Percentiles rank a stretch among this genome's conserved stretches.
Evolutionary conservation across 768 basidiomycete genomes (phyloP).

Genomic region (Termitomyces sp.): DNA sequence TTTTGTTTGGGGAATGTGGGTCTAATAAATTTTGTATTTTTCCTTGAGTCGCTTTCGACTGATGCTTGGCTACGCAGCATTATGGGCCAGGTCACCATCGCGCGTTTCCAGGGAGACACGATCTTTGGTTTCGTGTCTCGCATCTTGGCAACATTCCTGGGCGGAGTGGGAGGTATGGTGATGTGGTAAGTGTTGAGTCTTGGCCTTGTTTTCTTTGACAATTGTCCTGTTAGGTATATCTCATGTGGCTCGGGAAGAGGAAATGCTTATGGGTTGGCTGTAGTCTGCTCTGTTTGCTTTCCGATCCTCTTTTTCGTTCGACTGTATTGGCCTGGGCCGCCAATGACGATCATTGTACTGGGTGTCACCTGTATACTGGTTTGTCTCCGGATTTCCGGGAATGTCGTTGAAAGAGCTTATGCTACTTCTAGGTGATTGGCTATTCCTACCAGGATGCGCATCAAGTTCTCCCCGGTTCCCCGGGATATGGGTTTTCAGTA

Average conservation of each 20-base stretch:
- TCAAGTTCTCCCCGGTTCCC: constrained; percentile 39
- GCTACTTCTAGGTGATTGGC: constrained; percentile 50
- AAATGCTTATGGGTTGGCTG: constrained; percentile 67
- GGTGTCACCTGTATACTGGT: constrained; percentile 62
- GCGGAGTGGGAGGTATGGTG: constrained; percentile 54
- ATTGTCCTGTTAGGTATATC: constrained; percentile 50
- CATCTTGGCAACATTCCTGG: constrained; percentile 59
- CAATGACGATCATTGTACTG: constrained; percentile 67
- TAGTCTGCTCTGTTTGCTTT: constrained; percentile 60
- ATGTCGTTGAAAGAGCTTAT: neutral
- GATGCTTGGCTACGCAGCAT: constrained; percentile 32
- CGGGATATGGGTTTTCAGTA: constrained; percentile 58
- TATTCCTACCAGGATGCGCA: constrained; percentile 68
- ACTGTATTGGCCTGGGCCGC: constrained; percentile 68
- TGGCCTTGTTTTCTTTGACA: neutral
- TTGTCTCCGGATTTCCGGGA: neutral
- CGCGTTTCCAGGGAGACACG: constrained; percentile 74
- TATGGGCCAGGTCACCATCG: constrained; percentile 70
- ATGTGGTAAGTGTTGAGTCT: constrained; percentile 49
- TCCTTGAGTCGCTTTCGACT: neutral
- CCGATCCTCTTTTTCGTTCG: constrained; percentile 70
- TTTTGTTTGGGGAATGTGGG: constrained; percentile 70
- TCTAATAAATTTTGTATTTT: neutral
- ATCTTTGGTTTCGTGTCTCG: constrained; percentile 59
- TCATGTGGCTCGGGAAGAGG: constrained; percentile 56